Evolutionary conservation across 2,329 filamentous ascomycete genomes (phyloP), one percentile per base, ranked within the genome.

Genomic region (Penicillium sp.): DNA sequence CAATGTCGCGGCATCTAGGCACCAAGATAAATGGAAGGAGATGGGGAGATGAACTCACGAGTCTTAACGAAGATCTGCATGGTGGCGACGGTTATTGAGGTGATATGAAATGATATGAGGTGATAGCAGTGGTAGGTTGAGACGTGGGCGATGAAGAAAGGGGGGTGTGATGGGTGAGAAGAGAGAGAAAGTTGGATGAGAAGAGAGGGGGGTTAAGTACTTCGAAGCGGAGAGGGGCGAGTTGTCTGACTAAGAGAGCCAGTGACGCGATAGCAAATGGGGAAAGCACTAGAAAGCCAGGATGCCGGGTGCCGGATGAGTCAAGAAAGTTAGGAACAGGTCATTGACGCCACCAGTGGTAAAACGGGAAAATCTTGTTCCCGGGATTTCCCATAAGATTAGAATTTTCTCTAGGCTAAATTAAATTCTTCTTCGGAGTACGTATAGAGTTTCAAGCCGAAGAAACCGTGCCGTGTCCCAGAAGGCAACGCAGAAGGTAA

Each of bases 41-140:
- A 26, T 65, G 66, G 63, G 68, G 71, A 67, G 65, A 61, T 33
- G 35, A 70, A 88, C 89, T 85, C 83, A 91, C 89, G 86, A 69
- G 92, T 96, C 88, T 96, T 96, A 72, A 96, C 93, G 80, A 96
- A 97, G 84, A 97, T 96, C 85, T 96, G 93, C 93, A 96, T 96
- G 78, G 67, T 87, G 79, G 65, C 75, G 73, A 47, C 45, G 45
- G 45, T 55, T 46, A 59, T 49, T 55, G 52, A 43, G 54, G 21
- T 46, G 43, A 45, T 33, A 11, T 26, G 26, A 26, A 7, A 7
- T 26, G 26, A 8, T 26, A 26, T 1, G 49, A 43, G 52, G 16
- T 46, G 43, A 45, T 33, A 11, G 9, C 35, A 27, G 19, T 19
- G 16, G n/a, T 58, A 59, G 61, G 64, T 62, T 63, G 29, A 39